A percentile compares a stretch with the other conserved stretches of the same genome.
phyloP scores from a whole-genome alignment of 768 basidiomycete species.

The Suillus ampliporus region DNA sequence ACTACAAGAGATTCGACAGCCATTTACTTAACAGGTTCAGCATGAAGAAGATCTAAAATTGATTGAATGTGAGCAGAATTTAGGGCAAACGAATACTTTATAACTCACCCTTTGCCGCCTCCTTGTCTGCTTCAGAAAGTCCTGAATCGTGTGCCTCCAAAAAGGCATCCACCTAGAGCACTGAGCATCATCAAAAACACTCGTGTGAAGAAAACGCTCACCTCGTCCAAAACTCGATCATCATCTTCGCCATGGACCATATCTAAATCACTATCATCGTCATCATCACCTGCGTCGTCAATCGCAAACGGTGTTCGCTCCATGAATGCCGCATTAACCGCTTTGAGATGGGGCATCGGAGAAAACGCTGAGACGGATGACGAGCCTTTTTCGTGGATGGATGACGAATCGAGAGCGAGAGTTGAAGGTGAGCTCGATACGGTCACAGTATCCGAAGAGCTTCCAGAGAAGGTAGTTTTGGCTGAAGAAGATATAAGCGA shows the following conservation, averaged over 20 bases:
- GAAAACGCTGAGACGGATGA: slow-evolving; percentile 45
- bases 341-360: slow-evolving; percentile 71
- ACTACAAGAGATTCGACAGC: slow-evolving; percentile 1
- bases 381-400: slow-evolving; percentile 21
- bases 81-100: not conserved
- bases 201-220: slow-evolving; percentile 35
- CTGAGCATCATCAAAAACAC: slow-evolving; percentile 2
- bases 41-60: slow-evolving; percentile 59
- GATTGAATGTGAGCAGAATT: not conserved
- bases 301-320: slow-evolving; percentile 97
- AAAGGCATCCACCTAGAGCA: slow-evolving; percentile 83
- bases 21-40: slow-evolving; percentile 59
- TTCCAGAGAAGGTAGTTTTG: slow-evolving; percentile 52
- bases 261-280: slow-evolving; percentile 66
- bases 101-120: slow-evolving; percentile 75
- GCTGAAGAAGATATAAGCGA: slow-evolving; percentile 77
- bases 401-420: slow-evolving; percentile 53
- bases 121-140: slow-evolving; percentile 78
- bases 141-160: slow-evolving; percentile 92
- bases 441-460: slow-evolving; percentile 35
- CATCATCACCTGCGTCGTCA: slow-evolving; percentile 88
- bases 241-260: slow-evolving; percentile 64
- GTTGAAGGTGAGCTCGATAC: slow-evolving; percentile 50
- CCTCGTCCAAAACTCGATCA: slow-evolving; percentile 90
- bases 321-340: slow-evolving; percentile 83